Evolutionary conservation across 2,329 filamentous ascomycete species (phyloP), one percentile per base, ranked within the genome.

Genomic region (Trichoderma polysporum): DNA sequence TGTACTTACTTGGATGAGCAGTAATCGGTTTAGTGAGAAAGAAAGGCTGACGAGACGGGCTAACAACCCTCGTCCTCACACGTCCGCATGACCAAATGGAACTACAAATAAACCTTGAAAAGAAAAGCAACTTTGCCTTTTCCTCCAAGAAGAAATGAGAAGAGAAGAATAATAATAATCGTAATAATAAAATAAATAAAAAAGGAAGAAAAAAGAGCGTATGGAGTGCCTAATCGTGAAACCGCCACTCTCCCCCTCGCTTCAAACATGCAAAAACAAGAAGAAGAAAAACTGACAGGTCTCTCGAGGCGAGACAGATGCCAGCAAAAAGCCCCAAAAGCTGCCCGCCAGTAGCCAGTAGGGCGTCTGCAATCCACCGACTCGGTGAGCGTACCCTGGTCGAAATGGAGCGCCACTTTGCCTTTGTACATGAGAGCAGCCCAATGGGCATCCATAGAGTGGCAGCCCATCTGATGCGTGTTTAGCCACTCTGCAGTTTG

Each of bases 261-360:
- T 39, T 49, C 29, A 49, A n/a, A 49, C 19, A 4, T 8, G 56
- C 17, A 39, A 25, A n/a, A n/a, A n/a, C n/a, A n/a, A n/a, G n/a
- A n/a, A n/a, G n/a, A n/a, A 50, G 58, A 37, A 19, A 61, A 54
- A 52, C 59, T 63, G 59, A 63, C 59, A 63, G 35, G 58, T 61
- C 58, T 31, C 60, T 45, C 39, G 25, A 41, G 49, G 59, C 25
- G 47, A 41, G 41, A 19, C 41, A 29, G 33, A 41, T n/a, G 49
- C 60, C 49, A 62, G 22, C 35, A 22, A 62, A 27, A 41, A 31
- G 31, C 22, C 59, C 47, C 37, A 53, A 22, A 22, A 27, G 33
- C 33, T 15, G 25, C 35, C 27, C 35, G 17, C 41, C 19, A 22
- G 41, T 8, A 45, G 47, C 47, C 59, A 60, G 57, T 60, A 50